These are phyloP conservation scores for Pichia occidentalis DNA, from an alignment of 805 yeast species.

Conservation along the genomic window DNA sequence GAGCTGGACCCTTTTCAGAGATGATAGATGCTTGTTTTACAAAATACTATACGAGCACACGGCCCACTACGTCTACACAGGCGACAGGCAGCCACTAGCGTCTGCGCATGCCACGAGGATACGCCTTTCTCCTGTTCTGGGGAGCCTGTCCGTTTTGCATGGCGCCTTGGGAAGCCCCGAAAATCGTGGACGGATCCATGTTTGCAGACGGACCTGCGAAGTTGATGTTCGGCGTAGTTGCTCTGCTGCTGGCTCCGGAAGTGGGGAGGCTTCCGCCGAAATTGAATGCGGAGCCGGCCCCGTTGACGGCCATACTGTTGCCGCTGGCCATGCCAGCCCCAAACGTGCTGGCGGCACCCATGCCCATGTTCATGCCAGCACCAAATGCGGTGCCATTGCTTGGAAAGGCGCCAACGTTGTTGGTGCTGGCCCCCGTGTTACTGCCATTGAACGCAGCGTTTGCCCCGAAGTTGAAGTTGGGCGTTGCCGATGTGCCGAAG, in stretches of 20 bases:
- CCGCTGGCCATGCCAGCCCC: no score
- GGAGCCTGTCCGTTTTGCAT: constrained; percentile 7
- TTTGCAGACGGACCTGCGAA: constrained; percentile 25
- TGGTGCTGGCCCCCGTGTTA: no score
- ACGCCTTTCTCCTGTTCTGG: constrained; percentile 3
- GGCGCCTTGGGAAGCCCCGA: constrained; percentile 20
- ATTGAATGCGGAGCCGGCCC: constrained; percentile 2
- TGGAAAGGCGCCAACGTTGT: no score
- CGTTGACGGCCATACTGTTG: not conserved
- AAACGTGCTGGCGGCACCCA: not conserved
- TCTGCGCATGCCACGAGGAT: constrained; percentile 8
- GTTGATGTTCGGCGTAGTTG: constrained; percentile 29
- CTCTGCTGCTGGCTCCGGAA: constrained; percentile 6
- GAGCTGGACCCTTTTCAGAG: not conserved
- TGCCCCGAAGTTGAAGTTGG: no score
- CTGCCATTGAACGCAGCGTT: no score
- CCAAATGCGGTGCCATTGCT: no score
- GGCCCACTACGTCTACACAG: no score
- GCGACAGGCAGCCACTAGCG: no score
- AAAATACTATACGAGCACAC: no score
- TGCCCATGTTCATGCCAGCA: no score
- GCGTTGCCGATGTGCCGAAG: no score
- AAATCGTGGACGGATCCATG: constrained; percentile 26
- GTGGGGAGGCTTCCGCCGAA: not conserved
- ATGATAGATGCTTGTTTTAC: no score